Percentiles rank a stretch among this genome's conserved stretches.
Evolutionary conservation across 2,329 filamentous ascomycete species (phyloP).

Genomic region (Dothistroma pini): DNA sequence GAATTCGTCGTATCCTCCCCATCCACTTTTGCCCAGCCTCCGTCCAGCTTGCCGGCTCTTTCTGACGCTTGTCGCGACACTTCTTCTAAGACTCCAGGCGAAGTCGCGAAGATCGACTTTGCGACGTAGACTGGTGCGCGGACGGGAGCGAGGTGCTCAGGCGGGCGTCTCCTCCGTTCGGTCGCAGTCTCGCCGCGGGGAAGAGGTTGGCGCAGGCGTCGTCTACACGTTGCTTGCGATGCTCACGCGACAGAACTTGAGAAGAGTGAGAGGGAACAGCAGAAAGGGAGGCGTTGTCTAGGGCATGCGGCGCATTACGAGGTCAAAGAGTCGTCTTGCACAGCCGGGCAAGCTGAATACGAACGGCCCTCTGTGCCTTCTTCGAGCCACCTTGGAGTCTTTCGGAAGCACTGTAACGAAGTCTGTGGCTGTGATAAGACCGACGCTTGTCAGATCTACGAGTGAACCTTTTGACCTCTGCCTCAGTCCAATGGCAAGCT

Average conservation of each 20-base stretch:
- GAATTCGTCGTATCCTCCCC: neutral
- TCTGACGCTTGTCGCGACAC: neutral
- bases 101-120: too few relatives aligned
- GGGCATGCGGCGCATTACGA: neutral
- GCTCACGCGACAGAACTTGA: neutral
- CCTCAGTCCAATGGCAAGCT: neutral
- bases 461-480: neutral
- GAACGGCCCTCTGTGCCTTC: neutral
- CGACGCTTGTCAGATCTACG: too few relatives aligned
- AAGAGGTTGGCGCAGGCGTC: neutral
- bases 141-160: too few relatives aligned
- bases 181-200: too few relatives aligned
- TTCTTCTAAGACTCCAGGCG: too few relatives aligned
- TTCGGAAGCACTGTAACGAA: too few relatives aligned
- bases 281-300: neutral
- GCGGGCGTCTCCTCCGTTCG: too few relatives aligned
- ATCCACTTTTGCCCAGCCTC: neutral
- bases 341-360: neutral
- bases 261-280: neutral
- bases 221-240: neutral
- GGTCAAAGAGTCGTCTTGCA: neutral
- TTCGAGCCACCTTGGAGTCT: too few relatives aligned
- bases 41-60: neutral
- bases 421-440: too few relatives aligned
- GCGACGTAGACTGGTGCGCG: too few relatives aligned